Evolutionary conservation across 305 asterid genomes (phyloP).

Genomic region (Fraxinus floribunda): DNA sequence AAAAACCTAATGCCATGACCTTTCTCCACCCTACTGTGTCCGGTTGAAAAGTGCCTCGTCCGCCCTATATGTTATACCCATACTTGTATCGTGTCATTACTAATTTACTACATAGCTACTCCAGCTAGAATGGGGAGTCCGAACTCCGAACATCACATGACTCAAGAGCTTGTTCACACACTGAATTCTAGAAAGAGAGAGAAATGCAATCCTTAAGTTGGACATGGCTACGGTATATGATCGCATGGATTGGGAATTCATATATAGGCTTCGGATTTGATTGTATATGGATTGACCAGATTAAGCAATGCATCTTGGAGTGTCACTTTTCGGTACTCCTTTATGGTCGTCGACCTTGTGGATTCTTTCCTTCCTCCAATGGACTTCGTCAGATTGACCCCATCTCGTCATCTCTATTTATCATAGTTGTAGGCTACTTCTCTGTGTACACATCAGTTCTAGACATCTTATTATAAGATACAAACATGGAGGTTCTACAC

Average conservation of each 20-base stretch:
- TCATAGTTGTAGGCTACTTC: not conserved
- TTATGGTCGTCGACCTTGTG: not conserved
- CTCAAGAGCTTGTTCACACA: not conserved
- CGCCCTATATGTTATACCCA: not conserved
- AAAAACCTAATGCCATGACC: not conserved
- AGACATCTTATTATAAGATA: too few relatives aligned
- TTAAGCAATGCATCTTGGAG: not conserved
- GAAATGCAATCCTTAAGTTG: too few relatives aligned
- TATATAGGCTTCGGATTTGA: not conserved
- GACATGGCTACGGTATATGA: too few relatives aligned
- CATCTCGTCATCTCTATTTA: not conserved
- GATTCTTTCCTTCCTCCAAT: not conserved
- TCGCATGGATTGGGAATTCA: not conserved
- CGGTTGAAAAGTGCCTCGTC: not conserved
- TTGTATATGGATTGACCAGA: not conserved
- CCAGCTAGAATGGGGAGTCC: not conserved
- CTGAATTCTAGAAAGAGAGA: too few relatives aligned
- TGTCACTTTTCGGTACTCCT: not conserved
- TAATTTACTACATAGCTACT: not conserved
- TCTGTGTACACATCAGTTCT: too few relatives aligned
- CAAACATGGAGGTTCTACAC: not conserved
- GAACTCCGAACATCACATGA: not conserved
- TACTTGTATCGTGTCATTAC: not conserved
- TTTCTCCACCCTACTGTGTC: not conserved
- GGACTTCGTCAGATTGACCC: not conserved